phyloP scores from a whole-genome alignment of 768 basidiomycete species.

The Suillus spraguei region DNA sequence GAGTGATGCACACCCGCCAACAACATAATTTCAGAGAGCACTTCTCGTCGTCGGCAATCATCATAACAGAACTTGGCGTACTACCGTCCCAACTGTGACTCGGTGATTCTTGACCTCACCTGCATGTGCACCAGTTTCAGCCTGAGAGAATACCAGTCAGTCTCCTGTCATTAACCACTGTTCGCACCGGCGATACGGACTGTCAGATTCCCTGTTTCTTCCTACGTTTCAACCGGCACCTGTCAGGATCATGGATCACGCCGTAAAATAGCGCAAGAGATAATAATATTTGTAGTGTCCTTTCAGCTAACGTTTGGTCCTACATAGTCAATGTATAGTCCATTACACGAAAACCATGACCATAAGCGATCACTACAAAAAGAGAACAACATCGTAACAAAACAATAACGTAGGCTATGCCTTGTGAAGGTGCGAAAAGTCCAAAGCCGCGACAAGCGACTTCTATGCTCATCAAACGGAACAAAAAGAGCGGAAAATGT shows the following conservation, averaged over 20 bases:
- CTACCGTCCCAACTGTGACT: not conserved
- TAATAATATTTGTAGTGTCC: not conserved
- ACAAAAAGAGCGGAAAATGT: conserved; percentile 23
- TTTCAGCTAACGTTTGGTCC: not conserved
- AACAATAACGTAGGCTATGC: conserved; percentile 13
- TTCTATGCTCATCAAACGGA: conserved; percentile 12
- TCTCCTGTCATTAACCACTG: not conserved
- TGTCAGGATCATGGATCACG: not conserved
- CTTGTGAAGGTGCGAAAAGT: conserved; percentile 3
- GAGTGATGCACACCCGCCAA: not conserved
- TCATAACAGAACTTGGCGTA: not conserved
- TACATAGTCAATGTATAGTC: not conserved
- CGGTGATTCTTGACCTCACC: not conserved
- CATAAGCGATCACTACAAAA: conserved; percentile 1
- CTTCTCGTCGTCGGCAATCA: not conserved
- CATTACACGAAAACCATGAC: no score
- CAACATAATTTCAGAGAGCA: not conserved
- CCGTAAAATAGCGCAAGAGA: not conserved
- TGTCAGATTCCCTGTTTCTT: not conserved
- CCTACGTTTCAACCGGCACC: not conserved
- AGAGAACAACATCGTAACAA: conserved; percentile 8
- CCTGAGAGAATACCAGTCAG: not conserved
- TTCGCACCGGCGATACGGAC: not conserved
- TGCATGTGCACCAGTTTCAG: not conserved
- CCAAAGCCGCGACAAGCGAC: conserved; percentile 9